Percentiles rank a stretch among this genome's conserved stretches.
phyloP scores from a whole-genome alignment of 805 yeast species.

The Yamadazyma insecticola region DNA sequence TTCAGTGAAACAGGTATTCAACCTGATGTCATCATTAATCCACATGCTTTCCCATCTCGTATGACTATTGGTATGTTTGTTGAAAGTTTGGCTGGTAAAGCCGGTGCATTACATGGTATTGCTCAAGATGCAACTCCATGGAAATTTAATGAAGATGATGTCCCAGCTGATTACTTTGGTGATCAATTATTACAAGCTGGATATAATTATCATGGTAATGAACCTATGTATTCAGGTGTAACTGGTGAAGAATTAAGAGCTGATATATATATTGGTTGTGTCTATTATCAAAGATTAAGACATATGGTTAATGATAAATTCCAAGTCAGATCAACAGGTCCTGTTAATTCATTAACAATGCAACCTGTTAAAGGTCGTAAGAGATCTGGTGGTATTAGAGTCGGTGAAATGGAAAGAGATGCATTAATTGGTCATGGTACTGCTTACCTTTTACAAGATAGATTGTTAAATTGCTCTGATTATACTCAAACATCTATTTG shows the following conservation, averaged over 20 bases:
- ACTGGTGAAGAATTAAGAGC: slow-evolving; percentile 97
- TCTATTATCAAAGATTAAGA: slow-evolving; percentile 95
- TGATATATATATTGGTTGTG: slow-evolving; percentile 95
- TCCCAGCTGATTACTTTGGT: slow-evolving; percentile 97
- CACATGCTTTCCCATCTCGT: slow-evolving; percentile 99
- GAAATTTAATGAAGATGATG: slow-evolving; percentile 85
- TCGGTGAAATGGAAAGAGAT: slow-evolving; percentile 99
- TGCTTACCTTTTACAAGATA: slow-evolving; percentile 88
- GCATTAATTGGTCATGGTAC: slow-evolving; percentile 98
- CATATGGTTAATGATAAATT: slow-evolving; percentile 99
- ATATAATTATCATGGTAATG: slow-evolving; percentile 96
- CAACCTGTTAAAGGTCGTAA: slow-evolving; percentile 99
- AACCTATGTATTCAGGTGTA: slow-evolving; percentile 98
- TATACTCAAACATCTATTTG: slow-evolving; percentile 89
- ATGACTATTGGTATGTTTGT: slow-evolving; percentile 99
- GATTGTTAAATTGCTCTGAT: slow-evolving; percentile 91
- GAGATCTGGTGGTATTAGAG: slow-evolving; percentile 99
- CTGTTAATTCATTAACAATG: slow-evolving; percentile 94
- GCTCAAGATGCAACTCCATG: slow-evolving; percentile 98
- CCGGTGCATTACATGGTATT: slow-evolving; percentile 96
- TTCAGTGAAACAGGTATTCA: slow-evolving; percentile 94
- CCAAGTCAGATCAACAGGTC: slow-evolving; percentile 99
- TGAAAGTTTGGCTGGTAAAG: slow-evolving; percentile 97
- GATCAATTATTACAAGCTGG: slow-evolving; percentile 86
- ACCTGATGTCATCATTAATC: slow-evolving; percentile 96